Evolutionary conservation across 1,284 basidiomycete species (phyloP).

Genomic region (Puccinia coronata): DNA sequence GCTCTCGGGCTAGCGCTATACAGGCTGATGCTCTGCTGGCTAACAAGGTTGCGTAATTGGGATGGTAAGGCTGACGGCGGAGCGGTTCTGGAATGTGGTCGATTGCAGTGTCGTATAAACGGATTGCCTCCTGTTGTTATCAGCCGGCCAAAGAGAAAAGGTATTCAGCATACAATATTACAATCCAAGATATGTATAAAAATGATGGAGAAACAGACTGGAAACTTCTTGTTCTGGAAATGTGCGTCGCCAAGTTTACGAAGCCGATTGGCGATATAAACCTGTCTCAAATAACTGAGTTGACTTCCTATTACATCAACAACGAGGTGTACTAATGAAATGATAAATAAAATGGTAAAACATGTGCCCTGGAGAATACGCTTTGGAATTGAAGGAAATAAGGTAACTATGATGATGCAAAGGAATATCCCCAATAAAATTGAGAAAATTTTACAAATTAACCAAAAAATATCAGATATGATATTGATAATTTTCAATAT

Average conservation of each 20-base stretch:
- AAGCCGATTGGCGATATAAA: background rate
- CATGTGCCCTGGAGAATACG: no score
- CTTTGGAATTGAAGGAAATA: no score
- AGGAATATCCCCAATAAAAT: no score
- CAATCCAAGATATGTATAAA: background rate
- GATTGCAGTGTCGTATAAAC: background rate
- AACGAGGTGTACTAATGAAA: no score
- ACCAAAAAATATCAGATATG: no score
- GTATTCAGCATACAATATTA: background rate
- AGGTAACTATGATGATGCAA: no score
- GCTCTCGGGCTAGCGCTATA: background rate
- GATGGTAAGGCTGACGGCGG: constrained; percentile 14
- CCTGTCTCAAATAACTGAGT: background rate
- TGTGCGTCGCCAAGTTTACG: background rate
- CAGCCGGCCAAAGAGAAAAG: no score
- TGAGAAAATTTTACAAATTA: no score
- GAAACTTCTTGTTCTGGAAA: background rate
- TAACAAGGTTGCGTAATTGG: background rate
- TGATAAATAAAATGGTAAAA: no score
- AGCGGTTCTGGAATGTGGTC: background rate
- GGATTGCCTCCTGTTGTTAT: constrained; percentile 14
- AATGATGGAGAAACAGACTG: background rate
- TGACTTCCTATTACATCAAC: background rate
- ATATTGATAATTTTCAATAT: no score
- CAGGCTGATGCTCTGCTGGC: constrained; percentile 20